Base-by-base conservation (phyloP, 2,329 filamentous ascomycete species). In the Claviceps humidiphila region DNA sequence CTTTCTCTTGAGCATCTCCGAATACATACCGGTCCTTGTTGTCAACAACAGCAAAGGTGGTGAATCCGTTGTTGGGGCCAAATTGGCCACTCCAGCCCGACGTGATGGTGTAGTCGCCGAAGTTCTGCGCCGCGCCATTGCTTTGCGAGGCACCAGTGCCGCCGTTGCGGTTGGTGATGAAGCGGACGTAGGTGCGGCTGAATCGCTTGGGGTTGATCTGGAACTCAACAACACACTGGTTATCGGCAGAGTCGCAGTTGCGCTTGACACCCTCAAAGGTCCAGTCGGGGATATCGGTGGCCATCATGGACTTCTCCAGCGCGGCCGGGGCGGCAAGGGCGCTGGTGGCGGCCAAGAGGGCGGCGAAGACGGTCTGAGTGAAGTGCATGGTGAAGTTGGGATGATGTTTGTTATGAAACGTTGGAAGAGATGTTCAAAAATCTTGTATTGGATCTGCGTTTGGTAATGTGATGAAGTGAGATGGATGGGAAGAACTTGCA, bases 41-140 rank as follows among this genome's bases (percentile, higher is more conserved):
- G 63, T 77, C 66, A 47, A 72, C 69, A 51, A 80, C 71, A 20
- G 72, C 67, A 30, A 80, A 64, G 22, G 73, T 77, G 24, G 76
- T 79, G 68, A 79, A 80, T 57, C 74, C 77, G 0, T 40, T 17
- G 34, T 34, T 22, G 3, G 13, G 7, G 20, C 76, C 77, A 57
- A 80, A 80, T 59, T 77, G 71, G 60, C 70, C 75, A 62, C 71
- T 75, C 76, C 76, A 80, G 66, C 74, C 73, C 2, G 72, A 72
- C 49, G 73, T 74, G 60, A 80, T 58, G 56, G 69, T 74, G 68
- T 69, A 80, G 53, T 59, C 60, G 41, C 75, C 76, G 66, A 74
- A 80, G 49, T 57, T 66, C 53, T 61, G 57, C 45, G 71, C 67
- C 17, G 68, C 70, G 47, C 68, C 69, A 60, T 64, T 66, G 54